phyloP scores from a whole-genome alignment of 2,329 filamentous ascomycete species.

The Orbilia quercus region DNA sequence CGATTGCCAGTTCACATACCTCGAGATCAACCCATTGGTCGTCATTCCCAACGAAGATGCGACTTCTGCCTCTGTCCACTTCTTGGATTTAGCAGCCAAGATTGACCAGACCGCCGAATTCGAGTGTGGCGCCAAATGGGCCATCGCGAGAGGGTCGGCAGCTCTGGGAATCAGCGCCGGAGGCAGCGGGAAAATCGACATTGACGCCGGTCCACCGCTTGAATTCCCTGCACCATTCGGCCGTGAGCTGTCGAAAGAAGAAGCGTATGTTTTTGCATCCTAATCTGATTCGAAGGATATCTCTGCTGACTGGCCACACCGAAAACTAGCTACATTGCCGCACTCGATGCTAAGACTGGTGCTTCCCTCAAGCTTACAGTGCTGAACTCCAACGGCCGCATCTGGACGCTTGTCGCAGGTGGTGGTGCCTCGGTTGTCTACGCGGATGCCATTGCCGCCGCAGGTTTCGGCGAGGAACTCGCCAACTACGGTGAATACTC shows the following conservation, averaged over 20 bases:
- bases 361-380: slow-evolving; percentile 98
- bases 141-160: slow-evolving; percentile 88
- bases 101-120: slow-evolving; percentile 99
- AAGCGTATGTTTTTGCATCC: slow-evolving; percentile 69
- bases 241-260: slow-evolving; percentile 97
- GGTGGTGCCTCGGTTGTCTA: slow-evolving; percentile 99
- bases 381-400: slow-evolving; percentile 87
- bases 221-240: slow-evolving; percentile 99
- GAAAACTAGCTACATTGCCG: slow-evolving; percentile 78
- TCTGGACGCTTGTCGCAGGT: slow-evolving; percentile 98
- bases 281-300: background rate
- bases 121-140: slow-evolving; percentile 99
- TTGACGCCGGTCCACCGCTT: slow-evolving; percentile 97
- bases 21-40: slow-evolving; percentile 99
- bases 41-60: slow-evolving; percentile 93
- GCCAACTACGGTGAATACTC: slow-evolving; percentile 99
- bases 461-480: slow-evolving; percentile 93
- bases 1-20: slow-evolving; percentile 99
- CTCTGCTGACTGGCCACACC: background rate
- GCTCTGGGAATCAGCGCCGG: slow-evolving; percentile 83
- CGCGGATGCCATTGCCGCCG: slow-evolving; percentile 96
- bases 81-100: slow-evolving; percentile 98
- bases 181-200: slow-evolving; percentile 80
- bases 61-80: slow-evolving; percentile 94
- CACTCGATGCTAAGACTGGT: slow-evolving; percentile 99